phyloP scores from a whole-genome alignment of 73 alveolate genomes.

The Paramecium bursaria region DNA sequence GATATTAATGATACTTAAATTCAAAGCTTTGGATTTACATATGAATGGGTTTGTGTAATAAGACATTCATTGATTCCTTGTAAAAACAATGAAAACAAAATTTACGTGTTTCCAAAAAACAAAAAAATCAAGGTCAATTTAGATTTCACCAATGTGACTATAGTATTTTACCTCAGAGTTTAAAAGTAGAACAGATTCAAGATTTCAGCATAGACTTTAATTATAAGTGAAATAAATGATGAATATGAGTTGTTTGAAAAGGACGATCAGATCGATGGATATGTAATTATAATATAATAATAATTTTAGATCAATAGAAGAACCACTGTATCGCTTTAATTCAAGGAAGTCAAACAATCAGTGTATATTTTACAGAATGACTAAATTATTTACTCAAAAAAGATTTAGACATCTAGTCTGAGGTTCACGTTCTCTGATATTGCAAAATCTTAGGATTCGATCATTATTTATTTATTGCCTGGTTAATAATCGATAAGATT shows the following conservation, averaged over 20 bases:
- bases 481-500: neutral
- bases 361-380: neutral
- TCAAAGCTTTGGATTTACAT: neutral
- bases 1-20: too few species aligned
- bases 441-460: neutral
- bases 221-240: neutral
- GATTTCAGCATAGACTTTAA: neutral
- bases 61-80: neutral
- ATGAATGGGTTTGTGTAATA: constrained; percentile 10
- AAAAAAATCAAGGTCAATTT: neutral
- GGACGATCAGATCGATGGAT: neutral
- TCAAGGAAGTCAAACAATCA: neutral
- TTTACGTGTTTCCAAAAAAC: neutral
- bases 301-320: too few species aligned
- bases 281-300: too few species aligned
- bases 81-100: constrained; percentile 4
- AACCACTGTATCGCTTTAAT: too few species aligned
- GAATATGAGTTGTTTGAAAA: neutral
- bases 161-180: neutral
- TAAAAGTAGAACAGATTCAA: neutral
- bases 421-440: too few species aligned
- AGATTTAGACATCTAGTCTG: too few species aligned
- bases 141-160: neutral
- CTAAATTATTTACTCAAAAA: neutral
- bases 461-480: neutral